Conservation (phyloP, 2,329 filamentous ascomycete species). For the Aspergillus tamarii region DNA sequence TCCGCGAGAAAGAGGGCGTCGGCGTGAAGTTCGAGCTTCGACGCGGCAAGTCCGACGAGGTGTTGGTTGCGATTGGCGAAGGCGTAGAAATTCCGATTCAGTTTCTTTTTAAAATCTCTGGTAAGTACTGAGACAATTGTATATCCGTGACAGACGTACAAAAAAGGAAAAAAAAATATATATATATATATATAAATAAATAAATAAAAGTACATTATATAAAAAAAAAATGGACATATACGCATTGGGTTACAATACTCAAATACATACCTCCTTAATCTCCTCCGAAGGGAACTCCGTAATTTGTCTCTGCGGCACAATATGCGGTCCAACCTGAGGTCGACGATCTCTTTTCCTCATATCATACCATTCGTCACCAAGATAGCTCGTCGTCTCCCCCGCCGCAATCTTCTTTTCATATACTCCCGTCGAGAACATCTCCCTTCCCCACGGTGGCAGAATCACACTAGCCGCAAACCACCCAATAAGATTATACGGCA, state of each 20-base stretch:
- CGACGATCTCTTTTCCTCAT: constrained; percentile 17
- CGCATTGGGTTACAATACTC: too few species aligned
- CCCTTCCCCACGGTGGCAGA: constrained; percentile 28
- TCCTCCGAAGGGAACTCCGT: constrained; percentile 27
- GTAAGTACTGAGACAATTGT: too few species aligned
- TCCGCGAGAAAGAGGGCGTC: constrained; percentile 32
- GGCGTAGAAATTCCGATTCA: constrained; percentile 24
- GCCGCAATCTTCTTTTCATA: constrained; percentile 29
- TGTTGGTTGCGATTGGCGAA: constrained; percentile 31
- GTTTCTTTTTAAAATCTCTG: constrained; percentile 23
- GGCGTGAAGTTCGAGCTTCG: constrained; percentile 29
- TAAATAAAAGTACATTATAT: too few species aligned
- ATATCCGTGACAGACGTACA: too few species aligned
- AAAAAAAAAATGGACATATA: not conserved
- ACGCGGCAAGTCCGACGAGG: constrained; percentile 30
- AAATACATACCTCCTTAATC: constrained; percentile 29
- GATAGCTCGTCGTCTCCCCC: constrained; percentile 20
- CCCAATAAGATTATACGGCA: constrained; percentile 40
- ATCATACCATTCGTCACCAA: constrained; percentile 23
- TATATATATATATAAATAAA: too few species aligned
- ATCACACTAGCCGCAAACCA: constrained; percentile 34
- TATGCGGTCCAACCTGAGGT: constrained; percentile 32
- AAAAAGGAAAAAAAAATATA: too few species aligned
- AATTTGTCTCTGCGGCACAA: constrained; percentile 35
- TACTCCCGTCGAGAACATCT: constrained; percentile 33